These are phyloP conservation scores for Fusarium globosum DNA, from an alignment of 2,329 filamentous ascomycete species.

Conservation along the genomic window DNA sequence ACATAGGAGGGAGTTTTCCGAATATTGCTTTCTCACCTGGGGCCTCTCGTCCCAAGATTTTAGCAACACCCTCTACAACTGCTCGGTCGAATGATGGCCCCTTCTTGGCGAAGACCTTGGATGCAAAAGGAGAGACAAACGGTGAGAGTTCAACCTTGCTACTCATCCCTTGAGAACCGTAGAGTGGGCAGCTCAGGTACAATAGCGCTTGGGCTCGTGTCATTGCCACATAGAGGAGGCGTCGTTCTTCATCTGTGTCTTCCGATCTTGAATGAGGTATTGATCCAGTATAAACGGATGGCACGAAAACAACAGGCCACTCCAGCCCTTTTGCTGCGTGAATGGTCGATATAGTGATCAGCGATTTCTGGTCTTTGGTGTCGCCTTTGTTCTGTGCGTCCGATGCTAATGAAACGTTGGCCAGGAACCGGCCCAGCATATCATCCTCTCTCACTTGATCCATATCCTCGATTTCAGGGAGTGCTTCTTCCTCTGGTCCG, in stretches of 20 bases:
- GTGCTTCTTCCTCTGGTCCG: slow-evolving; percentile 62
- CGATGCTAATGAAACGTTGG: slow-evolving; percentile 87
- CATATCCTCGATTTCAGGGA: slow-evolving; percentile 77
- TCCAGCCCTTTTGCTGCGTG: slow-evolving; percentile 96
- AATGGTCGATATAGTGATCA: slow-evolving; percentile 94
- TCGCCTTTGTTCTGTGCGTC: slow-evolving; percentile 76
- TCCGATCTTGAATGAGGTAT: slow-evolving; percentile 91
- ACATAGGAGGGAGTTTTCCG: slow-evolving; percentile 63
- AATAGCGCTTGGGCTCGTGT: slow-evolving; percentile 88
- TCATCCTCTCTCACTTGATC: slow-evolving; percentile 74
- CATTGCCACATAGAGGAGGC: slow-evolving; percentile 96
- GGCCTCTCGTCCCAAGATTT: slow-evolving; percentile 73
- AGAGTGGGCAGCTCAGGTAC: slow-evolving; percentile 84
- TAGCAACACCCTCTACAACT: slow-evolving; percentile 73
- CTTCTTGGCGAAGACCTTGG: slow-evolving; percentile 60
- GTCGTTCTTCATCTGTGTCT: slow-evolving; percentile 86
- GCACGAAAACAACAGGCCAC: slow-evolving; percentile 95
- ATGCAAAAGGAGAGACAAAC: slow-evolving; percentile 70
- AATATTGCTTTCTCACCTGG: slow-evolving; percentile 68
- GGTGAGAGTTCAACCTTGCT: slow-evolving; percentile 74
- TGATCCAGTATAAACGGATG: slow-evolving; percentile 87
- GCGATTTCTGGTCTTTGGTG: slow-evolving; percentile 64
- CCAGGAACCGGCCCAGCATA: slow-evolving; percentile 80
- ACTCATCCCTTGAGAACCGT: slow-evolving; percentile 67
- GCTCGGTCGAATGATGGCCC: slow-evolving; percentile 76